These are phyloP conservation scores for Mycena capillaripes DNA, from an alignment of 768 basidiomycete species.

Conservation along the genomic window DNA sequence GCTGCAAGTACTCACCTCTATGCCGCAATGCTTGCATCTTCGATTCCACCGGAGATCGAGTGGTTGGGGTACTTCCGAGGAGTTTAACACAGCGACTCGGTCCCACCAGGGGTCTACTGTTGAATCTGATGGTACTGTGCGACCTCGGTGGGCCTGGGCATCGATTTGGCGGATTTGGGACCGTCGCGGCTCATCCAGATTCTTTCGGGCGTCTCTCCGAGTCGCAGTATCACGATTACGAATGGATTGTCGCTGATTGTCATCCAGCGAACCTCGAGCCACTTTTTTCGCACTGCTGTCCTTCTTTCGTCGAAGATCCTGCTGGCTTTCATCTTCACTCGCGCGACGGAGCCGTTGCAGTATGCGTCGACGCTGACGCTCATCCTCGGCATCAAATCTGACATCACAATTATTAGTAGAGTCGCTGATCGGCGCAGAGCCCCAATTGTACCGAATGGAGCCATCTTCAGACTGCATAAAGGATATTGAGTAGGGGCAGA, in stretches of 20 bases:
- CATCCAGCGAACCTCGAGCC: background rate
- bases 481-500: too few relatives aligned
- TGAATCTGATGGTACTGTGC: too few relatives aligned
- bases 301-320: background rate
- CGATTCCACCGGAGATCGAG: too few relatives aligned
- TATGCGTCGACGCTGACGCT: background rate
- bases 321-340: background rate
- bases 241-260: slow-evolving; percentile 34
- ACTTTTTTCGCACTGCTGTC: background rate
- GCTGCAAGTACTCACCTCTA: too few relatives aligned
- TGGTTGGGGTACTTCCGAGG: too few relatives aligned
- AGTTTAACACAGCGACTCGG: too few relatives aligned
- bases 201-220: background rate
- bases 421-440: background rate
- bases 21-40: too few relatives aligned
- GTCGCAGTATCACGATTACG: background rate
- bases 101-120: too few relatives aligned
- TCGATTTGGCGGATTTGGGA: background rate
- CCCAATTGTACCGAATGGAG: too few relatives aligned
- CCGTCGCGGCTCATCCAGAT: background rate
- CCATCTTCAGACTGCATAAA: too few relatives aligned
- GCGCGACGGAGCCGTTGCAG: slow-evolving; percentile 2
- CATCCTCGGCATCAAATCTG: slow-evolving; percentile 6
- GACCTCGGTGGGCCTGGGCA: too few relatives aligned
- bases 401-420: background rate